Evolutionary conservation across 139 green algal genomes (phyloP).

Genomic region (Diplosphaera chodatii): DNA sequence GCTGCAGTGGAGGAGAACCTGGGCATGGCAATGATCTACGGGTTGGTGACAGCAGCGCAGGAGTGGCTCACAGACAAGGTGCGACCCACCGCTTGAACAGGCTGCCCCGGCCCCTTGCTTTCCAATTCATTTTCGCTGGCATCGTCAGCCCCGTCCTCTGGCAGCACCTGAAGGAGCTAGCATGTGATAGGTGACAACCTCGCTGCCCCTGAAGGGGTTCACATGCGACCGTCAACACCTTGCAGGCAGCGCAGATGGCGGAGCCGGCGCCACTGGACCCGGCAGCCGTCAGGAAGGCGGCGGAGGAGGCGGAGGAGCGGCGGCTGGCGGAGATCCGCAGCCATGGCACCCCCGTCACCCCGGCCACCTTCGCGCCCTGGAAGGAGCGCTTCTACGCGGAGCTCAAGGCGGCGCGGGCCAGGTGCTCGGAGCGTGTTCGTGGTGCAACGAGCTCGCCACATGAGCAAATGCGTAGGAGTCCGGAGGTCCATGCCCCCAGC

Average conservation of each 20-base stretch:
- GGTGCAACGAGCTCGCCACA: too few species aligned
- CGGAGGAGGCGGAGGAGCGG: conserved; percentile 56
- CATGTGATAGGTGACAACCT: too few species aligned
- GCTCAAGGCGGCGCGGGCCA: conserved; percentile 15
- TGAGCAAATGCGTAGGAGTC: too few species aligned
- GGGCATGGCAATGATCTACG: conserved; percentile 80
- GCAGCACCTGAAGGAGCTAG: too few species aligned
- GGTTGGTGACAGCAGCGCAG: conserved; percentile 57
- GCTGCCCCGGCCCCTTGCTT: too few species aligned
- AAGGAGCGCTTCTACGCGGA: conserved; percentile 45
- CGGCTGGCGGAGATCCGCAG: conserved; percentile 50
- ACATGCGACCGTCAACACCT: too few species aligned
- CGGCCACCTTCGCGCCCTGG: conserved; percentile 69
- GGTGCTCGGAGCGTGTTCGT: too few species aligned
- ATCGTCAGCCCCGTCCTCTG: too few species aligned
- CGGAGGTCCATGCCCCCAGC: not conserved
- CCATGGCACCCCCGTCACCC: conserved; percentile 67
- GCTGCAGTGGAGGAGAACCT: conserved; percentile 50
- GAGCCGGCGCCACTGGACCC: conserved; percentile 26
- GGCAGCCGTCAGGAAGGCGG: conserved; percentile 31
- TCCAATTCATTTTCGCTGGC: too few species aligned
- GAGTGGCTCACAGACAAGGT: conserved; percentile 55
- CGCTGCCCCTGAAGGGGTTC: too few species aligned
- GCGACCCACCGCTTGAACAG: not conserved
- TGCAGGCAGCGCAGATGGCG: not conserved